Conservation (phyloP, 225 moss, liverwort and hornwort genomes). For the Bryoerythrophyllum caledonicum region DNA sequence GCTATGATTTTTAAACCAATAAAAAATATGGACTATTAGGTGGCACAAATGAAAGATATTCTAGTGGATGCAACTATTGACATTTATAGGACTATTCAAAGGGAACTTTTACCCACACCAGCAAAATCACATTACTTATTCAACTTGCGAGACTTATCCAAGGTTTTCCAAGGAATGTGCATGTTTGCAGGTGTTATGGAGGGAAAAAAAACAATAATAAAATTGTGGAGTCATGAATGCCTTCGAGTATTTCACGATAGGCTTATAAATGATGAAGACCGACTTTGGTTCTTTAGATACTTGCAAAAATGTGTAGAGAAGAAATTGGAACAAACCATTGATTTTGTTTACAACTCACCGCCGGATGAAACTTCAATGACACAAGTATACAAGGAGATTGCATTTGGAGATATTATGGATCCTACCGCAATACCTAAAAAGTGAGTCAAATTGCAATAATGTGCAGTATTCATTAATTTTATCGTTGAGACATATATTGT, state of each 20-base stretch:
- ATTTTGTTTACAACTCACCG: conserved; percentile 54
- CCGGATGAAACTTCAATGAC: conserved; percentile 53
- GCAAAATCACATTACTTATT: conserved; percentile 80
- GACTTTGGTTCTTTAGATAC: conserved; percentile 66
- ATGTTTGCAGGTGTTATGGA: conserved; percentile 74
- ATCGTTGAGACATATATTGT: not conserved
- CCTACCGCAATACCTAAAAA: conserved; percentile 65
- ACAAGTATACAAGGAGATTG: conserved; percentile 52
- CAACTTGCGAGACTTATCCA: conserved; percentile 77
- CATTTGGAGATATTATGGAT: conserved; percentile 90
- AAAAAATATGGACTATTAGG: conserved; percentile 29
- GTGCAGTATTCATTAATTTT: not conserved
- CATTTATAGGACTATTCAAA: conserved; percentile 76
- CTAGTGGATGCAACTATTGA: conserved; percentile 63
- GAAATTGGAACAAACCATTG: conserved; percentile 45
- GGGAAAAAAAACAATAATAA: conserved; percentile 69
- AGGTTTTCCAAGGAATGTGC: conserved; percentile 81
- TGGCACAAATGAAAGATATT: conserved; percentile 46
- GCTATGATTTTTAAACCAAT: accelerated
- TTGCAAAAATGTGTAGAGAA: conserved; percentile 51
- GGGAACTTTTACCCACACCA: conserved; percentile 75
- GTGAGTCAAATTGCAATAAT: not conserved
- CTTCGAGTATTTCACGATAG: conserved; percentile 72
- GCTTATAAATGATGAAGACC: conserved; percentile 68
- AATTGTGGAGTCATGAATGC: conserved; percentile 91